A percentile compares a stretch with the other conserved stretches of the same genome.
Evolutionary conservation across 495 filamentous ascomycete species (phyloP).

Genomic region (Cairneyella variabilis): DNA sequence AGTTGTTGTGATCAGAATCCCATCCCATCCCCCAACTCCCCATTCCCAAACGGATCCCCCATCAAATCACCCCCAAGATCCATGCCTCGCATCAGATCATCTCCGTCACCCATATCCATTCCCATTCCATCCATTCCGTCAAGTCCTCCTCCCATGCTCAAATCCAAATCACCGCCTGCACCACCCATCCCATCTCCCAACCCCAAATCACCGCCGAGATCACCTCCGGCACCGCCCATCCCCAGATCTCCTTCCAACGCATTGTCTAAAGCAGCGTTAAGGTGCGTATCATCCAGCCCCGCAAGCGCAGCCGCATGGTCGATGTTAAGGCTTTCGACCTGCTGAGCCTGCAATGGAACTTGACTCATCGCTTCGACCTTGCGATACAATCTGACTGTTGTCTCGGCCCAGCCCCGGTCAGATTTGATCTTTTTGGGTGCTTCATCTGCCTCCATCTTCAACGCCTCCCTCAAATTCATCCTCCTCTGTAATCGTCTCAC

Average conservation of each 20-base stretch:
- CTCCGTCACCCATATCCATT: constrained; percentile 11
- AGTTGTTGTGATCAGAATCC: constrained; percentile 3
- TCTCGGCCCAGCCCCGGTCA: constrained; percentile 59
- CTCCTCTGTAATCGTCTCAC: constrained; percentile 31
- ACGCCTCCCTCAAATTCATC: constrained; percentile 64
- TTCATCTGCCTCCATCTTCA: constrained; percentile 59
- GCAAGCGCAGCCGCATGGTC: no score
- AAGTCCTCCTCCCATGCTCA: no score
- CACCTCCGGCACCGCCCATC: constrained; percentile 3
- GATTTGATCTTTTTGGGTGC: constrained; percentile 57
- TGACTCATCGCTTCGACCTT: constrained; percentile 62
- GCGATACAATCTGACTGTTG: constrained; percentile 70
- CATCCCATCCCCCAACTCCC: constrained; percentile 11
- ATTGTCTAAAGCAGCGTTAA: background rate
- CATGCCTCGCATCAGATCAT: constrained; percentile 15
- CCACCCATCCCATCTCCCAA: constrained; percentile 21
- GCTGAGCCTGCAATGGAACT: constrained; percentile 9
- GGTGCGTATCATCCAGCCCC: no score
- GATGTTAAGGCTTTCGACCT: no score
- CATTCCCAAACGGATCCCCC: constrained; percentile 16
- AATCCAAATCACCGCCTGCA: constrained; percentile 8
- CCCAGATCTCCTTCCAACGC: constrained; percentile 21
- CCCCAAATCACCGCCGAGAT: no score
- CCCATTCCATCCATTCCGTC: constrained; percentile 13
- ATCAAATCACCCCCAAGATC: constrained; percentile 22